Evolutionary conservation across 495 filamentous ascomycete genomes (phyloP).

Genomic region (Penicillium egyptiacum): DNA sequence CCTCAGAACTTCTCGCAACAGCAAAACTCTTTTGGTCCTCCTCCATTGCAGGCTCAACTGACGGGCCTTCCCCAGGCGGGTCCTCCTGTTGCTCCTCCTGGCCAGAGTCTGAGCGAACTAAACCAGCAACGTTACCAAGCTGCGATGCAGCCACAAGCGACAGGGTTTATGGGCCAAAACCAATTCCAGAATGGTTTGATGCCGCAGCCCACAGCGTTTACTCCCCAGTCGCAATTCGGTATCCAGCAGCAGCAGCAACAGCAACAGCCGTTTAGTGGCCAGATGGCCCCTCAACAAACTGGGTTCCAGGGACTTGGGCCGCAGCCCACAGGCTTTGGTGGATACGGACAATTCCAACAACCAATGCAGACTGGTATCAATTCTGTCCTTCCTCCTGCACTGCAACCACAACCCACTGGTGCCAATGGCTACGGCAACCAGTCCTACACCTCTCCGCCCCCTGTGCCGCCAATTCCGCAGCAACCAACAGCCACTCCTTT

Average conservation of each 20-base stretch:
- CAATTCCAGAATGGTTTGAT: constrained; percentile 49
- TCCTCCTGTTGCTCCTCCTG: constrained; percentile 62
- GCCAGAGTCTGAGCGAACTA: constrained; percentile 73
- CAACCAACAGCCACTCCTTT: constrained; percentile 59
- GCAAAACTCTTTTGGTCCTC: constrained; percentile 67
- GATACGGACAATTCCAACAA: constrained; percentile 48
- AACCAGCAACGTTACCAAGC: constrained; percentile 63
- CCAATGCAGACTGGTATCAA: constrained; percentile 52
- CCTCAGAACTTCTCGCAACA: constrained; percentile 76
- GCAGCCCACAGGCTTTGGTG: constrained; percentile 66
- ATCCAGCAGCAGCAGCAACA: constrained; percentile 55
- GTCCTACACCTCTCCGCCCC: constrained; percentile 42
- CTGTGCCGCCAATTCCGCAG: constrained; percentile 48
- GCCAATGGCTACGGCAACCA: constrained; percentile 55
- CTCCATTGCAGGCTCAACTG: constrained; percentile 79
- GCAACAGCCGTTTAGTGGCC: constrained; percentile 17
- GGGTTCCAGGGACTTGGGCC: constrained; percentile 60
- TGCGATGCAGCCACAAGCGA: constrained; percentile 52
- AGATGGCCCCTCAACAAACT: constrained; percentile 23
- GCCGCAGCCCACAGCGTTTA: constrained; percentile 55
- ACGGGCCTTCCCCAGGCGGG: constrained; percentile 64
- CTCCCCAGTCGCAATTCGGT: constrained; percentile 50
- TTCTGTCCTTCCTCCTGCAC: constrained; percentile 42
- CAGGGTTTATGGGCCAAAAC: constrained; percentile 57
- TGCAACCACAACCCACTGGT: constrained; percentile 56